Percentiles rank a stretch among this genome's conserved stretches.
Conservation (phyloP, 768 basidiomycete species). For the Filobasidium wieringae region DNA sequence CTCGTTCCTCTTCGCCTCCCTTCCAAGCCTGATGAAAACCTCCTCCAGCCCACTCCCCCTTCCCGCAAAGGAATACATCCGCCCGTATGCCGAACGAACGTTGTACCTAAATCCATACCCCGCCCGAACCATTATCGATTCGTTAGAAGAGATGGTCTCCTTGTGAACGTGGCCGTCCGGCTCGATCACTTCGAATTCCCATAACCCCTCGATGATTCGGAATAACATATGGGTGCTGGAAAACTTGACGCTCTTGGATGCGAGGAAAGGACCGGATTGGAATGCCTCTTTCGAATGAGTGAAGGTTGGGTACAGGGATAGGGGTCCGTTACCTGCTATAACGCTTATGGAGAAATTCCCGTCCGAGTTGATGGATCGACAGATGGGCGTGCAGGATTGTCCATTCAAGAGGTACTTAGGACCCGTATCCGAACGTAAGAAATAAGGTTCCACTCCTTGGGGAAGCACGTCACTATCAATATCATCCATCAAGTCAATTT, state of each 20-base stretch:
- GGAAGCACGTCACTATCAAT: slow-evolving; percentile 4
- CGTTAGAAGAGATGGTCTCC: slow-evolving; percentile 5
- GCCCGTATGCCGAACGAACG: slow-evolving; percentile 3
- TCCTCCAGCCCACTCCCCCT: slow-evolving; percentile 13
- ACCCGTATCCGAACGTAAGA: slow-evolving; percentile 7
- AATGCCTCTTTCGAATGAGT: not conserved
- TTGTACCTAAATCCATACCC: slow-evolving; percentile 9
- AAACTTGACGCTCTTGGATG: not conserved
- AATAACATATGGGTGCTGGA: slow-evolving; percentile 5
- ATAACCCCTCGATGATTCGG: slow-evolving; percentile 9
- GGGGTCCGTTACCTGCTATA: slow-evolving; percentile 11
- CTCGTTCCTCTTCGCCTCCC: slow-evolving; percentile 9
- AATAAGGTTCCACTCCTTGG: slow-evolving; percentile 4
- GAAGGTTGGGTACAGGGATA: slow-evolving; percentile 4
- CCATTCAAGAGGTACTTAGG: slow-evolving; percentile 11
- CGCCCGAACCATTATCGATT: slow-evolving; percentile 9
- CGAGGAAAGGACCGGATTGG: slow-evolving; percentile 1
- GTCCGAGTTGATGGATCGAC: not conserved
- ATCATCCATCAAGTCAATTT: not conserved
- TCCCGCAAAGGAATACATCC: slow-evolving; percentile 11
- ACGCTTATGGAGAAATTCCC: slow-evolving; percentile 6
- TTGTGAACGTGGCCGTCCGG: not conserved
- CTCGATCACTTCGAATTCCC: slow-evolving; percentile 1
- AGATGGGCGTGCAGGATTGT: slow-evolving; percentile 12
- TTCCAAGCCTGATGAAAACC: slow-evolving; percentile 7